Evolutionary conservation across 352 stramenopile species (phyloP).

Genomic region (Phytopythium boreale): DNA sequence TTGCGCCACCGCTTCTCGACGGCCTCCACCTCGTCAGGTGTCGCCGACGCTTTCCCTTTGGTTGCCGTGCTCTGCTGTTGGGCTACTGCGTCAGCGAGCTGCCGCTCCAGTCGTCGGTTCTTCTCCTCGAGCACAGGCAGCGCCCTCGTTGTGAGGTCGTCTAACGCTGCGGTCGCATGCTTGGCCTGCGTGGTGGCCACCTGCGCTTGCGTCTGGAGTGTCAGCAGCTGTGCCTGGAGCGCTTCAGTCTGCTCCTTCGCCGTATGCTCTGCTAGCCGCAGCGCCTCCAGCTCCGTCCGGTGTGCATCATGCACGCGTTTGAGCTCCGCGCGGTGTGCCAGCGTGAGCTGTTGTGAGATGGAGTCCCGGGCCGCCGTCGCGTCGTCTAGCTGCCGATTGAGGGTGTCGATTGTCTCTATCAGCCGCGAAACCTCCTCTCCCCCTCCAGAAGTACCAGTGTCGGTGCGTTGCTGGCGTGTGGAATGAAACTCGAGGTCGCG

Average conservation of each 20-base stretch:
- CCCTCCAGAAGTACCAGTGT: background rate
- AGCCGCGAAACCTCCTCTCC: conserved; percentile 42
- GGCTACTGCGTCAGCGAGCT: conserved; percentile 40
- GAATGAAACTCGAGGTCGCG: conserved; percentile 36
- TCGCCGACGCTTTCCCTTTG: conserved; percentile 8
- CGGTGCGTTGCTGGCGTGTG: conserved; percentile 9
- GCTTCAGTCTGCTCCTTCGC: conserved; percentile 55
- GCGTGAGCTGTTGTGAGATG: conserved; percentile 28
- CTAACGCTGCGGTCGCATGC: conserved; percentile 38
- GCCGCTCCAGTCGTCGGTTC: conserved; percentile 53
- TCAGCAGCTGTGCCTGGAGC: conserved; percentile 40
- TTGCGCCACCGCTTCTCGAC: conserved; percentile 74
- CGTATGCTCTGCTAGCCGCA: conserved; percentile 58
- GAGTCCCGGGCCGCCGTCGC: conserved; percentile 35
- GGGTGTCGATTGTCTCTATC: conserved; percentile 71
- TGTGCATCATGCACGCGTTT: conserved; percentile 66
- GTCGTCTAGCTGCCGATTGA: conserved; percentile 60
- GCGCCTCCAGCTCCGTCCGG: conserved; percentile 58
- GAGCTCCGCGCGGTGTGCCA: conserved; percentile 46
- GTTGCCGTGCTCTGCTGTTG: conserved; percentile 19
- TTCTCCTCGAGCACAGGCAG: conserved; percentile 60
- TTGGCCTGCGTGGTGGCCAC: conserved; percentile 49
- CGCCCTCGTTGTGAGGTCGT: conserved; percentile 50
- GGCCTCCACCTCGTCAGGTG: conserved; percentile 32
- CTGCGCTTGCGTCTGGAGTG: conserved; percentile 52